A percentile compares a stretch with the other conserved stretches of the same genome.
These are phyloP conservation scores for Rachicladosporium sp. DNA, from an alignment of 2,329 filamentous ascomycete species.

Conservation along the genomic window DNA sequence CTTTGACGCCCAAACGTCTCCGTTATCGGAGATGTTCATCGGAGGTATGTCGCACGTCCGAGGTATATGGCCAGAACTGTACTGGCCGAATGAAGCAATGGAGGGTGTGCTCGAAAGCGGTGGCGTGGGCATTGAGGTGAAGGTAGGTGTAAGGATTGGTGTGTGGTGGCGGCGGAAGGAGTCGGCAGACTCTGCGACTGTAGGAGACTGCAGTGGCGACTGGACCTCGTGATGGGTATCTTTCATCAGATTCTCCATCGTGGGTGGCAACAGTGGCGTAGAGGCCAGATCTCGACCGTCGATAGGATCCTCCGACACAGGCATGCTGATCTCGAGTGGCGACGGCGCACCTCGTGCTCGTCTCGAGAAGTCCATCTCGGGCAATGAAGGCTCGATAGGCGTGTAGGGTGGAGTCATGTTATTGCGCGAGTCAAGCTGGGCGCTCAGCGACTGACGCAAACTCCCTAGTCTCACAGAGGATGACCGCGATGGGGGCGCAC, in stretches of 20 bases:
- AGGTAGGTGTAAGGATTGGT: conserved; percentile 37
- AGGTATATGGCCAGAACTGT: conserved; percentile 24
- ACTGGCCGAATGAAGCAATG: conserved; percentile 53
- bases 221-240: conserved; percentile 37
- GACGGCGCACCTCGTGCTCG: conserved; percentile 3
- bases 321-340: conserved; percentile 13
- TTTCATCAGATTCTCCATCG: conserved; percentile 39
- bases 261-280: conserved; percentile 74
- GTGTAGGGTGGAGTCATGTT: conserved; percentile 24
- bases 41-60: conserved; percentile 50
- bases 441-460: conserved; percentile 50
- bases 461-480: conserved; percentile 70
- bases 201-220: conserved; percentile 73
- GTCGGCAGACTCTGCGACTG: conserved; percentile 49
- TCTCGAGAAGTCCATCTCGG: conserved; percentile 3
- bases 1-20: conserved; percentile 64
- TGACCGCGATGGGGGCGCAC: conserved; percentile 29
- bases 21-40: conserved; percentile 38
- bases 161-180: conserved; percentile 29
- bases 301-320: conserved; percentile 30
- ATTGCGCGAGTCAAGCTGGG: conserved; percentile 26
- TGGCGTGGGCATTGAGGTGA: conserved; percentile 48
- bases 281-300: conserved; percentile 54
- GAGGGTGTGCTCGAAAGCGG: conserved; percentile 69
- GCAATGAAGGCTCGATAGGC: conserved; percentile 7